Conservation (phyloP, 768 basidiomycete genomes). For the Tricholoma flavovirens region DNA sequence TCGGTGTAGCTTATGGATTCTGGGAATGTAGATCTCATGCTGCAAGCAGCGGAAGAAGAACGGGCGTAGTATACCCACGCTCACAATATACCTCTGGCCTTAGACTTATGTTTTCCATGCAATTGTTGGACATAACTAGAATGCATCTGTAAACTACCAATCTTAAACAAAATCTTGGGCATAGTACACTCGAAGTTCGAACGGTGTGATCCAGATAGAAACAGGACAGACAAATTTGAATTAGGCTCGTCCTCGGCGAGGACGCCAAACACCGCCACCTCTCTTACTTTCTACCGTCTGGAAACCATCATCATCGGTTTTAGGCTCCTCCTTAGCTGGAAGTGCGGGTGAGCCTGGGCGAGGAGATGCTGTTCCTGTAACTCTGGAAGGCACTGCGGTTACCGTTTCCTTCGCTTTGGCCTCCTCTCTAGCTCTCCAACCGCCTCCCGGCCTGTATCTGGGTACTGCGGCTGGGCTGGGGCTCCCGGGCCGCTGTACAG, state of each 20-base stretch:
- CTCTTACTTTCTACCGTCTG: conserved; percentile 47
- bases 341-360: conserved; percentile 33
- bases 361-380: conserved; percentile 21
- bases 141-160: conserved; percentile 15
- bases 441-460: conserved; percentile 38
- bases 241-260: conserved; percentile 16
- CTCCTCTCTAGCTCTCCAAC: conserved; percentile 56
- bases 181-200: neutral
- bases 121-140: conserved; percentile 10
- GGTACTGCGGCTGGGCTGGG: conserved; percentile 39
- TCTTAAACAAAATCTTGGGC: neutral
- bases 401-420: conserved; percentile 26
- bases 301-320: conserved; percentile 68
- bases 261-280: conserved; percentile 29
- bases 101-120: conserved; percentile 6
- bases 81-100: conserved; percentile 2
- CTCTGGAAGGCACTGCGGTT: conserved; percentile 11
- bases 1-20: conserved; percentile 15
- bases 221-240: conserved; percentile 1
- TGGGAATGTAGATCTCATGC: conserved; percentile 30
- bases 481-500: conserved; percentile 50
- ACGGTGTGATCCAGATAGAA: neutral
- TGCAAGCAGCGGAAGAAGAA: conserved; percentile 39
- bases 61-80: conserved; percentile 14
- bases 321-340: conserved; percentile 32